Evolutionary conservation across 2,329 filamentous ascomycete genomes (phyloP), one percentile per base, ranked within the genome.

Genomic region (Trichoderma sp.): DNA sequence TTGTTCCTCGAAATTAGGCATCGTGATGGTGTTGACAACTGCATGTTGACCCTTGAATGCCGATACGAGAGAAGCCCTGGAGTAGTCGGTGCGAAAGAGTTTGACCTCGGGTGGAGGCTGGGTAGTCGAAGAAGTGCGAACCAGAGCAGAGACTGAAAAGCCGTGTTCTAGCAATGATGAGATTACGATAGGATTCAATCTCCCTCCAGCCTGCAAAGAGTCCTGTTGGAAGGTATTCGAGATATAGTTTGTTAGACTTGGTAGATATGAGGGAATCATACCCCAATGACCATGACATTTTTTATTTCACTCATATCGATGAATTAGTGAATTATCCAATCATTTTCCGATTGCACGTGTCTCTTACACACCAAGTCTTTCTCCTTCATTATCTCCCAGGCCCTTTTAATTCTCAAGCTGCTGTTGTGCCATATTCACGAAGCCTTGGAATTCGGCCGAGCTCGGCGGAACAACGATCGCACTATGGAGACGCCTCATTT

Each of bases 361-460:
- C 12, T 35, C 5, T n/a, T 35, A 35, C 12, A 14, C 12, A 6
- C 5, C 2, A n/a, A 33, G 1, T 63, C 7, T 31, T 35, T 63
- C 18, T n/a, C 11, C 18, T 21, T 14, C 16, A 12, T 24, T 53
- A 33, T 62, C 12, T 71, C 11, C 14, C 9, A 14, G 3, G 24
- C 21, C 3, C 14, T 71, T 21, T 62, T 33, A 7, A 71, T 9
- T 6, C 9, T n/a, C 12, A 18, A n/a, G 9, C 12, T 14, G 33
- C 4, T 11, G 29, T 31, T 6, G 14, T 64, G 27, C 14, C 31
- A 8, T 27, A 21, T 33, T 27, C 18, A 31, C 50, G 3, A n/a
- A 27, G 41, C 24, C 6, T 6, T 16, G n/a, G 24, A 14, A 41
- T 75, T 75, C 73, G 73, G 73, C 73, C 73, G 73, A 71, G 24